These are phyloP conservation scores for Trametes coccinea DNA, from an alignment of 768 basidiomycete species.

Conservation along the genomic window DNA sequence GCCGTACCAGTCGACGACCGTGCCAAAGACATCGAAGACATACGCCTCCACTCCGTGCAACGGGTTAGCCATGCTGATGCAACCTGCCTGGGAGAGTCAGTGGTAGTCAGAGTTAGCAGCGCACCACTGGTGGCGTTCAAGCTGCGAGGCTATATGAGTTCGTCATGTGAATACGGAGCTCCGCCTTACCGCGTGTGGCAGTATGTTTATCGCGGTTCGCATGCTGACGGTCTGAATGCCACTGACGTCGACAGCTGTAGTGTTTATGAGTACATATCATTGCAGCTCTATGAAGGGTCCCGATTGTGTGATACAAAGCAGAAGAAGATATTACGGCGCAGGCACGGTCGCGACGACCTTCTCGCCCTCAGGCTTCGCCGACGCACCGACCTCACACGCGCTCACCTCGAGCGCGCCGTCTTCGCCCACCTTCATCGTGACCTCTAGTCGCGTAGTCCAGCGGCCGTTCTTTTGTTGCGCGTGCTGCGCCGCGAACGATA, in stretches of 20 bases:
- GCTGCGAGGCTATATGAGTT: too few relatives aligned
- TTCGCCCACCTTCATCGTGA: slow-evolving; percentile 38
- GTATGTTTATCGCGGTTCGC: slow-evolving; percentile 1
- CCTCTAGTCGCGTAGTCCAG: slow-evolving; percentile 53
- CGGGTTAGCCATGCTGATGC: slow-evolving; percentile 1
- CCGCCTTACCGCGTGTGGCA: not conserved
- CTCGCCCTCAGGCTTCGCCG: slow-evolving; percentile 36
- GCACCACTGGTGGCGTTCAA: too few relatives aligned
- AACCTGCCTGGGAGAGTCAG: too few relatives aligned
- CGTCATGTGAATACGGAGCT: too few relatives aligned
- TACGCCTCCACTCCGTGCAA: slow-evolving; percentile 28
- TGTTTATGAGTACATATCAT: not conserved
- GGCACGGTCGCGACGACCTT: slow-evolving; percentile 32
- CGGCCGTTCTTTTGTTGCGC: slow-evolving; percentile 46
- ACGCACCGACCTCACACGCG: slow-evolving; percentile 40
- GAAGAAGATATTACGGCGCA: slow-evolving; percentile 11
- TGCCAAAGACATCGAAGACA: slow-evolving; percentile 35
- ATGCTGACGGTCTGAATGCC: not conserved
- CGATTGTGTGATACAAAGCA: not conserved
- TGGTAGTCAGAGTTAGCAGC: too few relatives aligned
- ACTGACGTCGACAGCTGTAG: not conserved
- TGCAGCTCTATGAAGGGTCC: slow-evolving; percentile 3
- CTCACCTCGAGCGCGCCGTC: slow-evolving; percentile 40
- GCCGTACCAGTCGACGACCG: slow-evolving; percentile 35
- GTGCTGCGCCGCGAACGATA: slow-evolving; percentile 39